These are phyloP conservation scores for Pseudogymnoascus sp. DNA, from an alignment of 2,329 filamentous ascomycete species.

Conservation along the genomic window DNA sequence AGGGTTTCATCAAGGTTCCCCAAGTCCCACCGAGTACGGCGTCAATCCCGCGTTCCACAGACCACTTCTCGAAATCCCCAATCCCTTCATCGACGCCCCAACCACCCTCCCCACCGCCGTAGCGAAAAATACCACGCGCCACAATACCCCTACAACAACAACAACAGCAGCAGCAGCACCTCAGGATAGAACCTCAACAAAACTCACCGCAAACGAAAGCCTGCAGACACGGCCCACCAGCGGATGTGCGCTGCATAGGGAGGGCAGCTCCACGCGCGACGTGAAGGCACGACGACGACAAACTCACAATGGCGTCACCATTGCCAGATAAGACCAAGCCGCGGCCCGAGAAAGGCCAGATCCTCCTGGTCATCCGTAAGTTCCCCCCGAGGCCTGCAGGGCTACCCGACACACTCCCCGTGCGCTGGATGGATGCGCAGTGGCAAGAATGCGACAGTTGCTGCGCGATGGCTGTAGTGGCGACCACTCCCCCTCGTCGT, in stretches of 20 bases:
- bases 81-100: neutral
- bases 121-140: no score
- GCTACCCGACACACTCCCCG: neutral
- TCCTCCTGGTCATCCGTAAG: constrained; percentile 65
- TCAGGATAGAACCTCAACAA: neutral
- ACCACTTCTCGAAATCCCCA: neutral
- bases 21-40: neutral
- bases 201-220: neutral
- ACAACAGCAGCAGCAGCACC: no score
- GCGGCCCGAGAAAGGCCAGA: constrained; percentile 54
- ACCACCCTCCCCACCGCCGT: no score
- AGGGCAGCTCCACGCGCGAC: neutral
- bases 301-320: neutral
- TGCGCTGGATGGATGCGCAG: neutral
- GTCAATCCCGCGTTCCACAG: neutral
- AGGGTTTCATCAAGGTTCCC: neutral
- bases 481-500: neutral
- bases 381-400: constrained; percentile 18
- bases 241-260: neutral
- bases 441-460: neutral
- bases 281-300: neutral
- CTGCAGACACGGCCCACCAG: neutral
- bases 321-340: neutral
- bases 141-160: no score
- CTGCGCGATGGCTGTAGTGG: neutral